Base-by-base conservation (phyloP, 2,329 filamentous ascomycete genomes). In the Rhinocladiella mackenziei region DNA sequence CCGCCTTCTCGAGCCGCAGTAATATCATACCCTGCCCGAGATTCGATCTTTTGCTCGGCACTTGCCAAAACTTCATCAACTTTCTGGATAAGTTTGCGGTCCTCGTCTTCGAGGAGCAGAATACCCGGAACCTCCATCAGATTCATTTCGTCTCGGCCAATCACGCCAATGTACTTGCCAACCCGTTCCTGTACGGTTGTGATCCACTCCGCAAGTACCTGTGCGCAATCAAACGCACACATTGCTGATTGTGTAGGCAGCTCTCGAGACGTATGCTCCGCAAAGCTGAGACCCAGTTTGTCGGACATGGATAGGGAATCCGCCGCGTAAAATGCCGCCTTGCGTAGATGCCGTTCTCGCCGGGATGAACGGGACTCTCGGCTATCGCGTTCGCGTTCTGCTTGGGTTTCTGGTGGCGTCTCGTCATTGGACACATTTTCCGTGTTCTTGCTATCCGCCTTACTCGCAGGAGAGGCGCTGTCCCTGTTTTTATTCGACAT, bases 291-390 rank as follows among this genome's bases (percentile, higher is more conserved):
- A 1, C 88, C 88, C 9, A 92, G 76, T 60, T 85, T 89, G 62
- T 94, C 86, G 2, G 88, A 84, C 80, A 92, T 92, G 19, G 82
- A 80, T 6, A 98, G 77, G 0, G 89, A 94, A 63, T 96, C 89
- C 1, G 88, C 89, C 1, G 92, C 92, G 60, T 94, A 95, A 61
- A 89, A 94, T 0, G 91, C 92, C n/a, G 92, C 92, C 63, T 91
- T 94, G 31, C 91, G 83, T 14, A 97, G 74, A 59, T 94, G 87
- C 54, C 83, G 84, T 66, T 98, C 91, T 2, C 89, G 83, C 45
- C 84, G 83, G 0, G 84, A 81, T 8, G 76, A 80, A 8, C 74
- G 67, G 6, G 48, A 48, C 14, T 48, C 18, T 13, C 34, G 36
- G 5, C 28, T 13, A 11, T 53, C 39, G 10, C 34, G 34, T 20